phyloP scores from a whole-genome alignment of 1,284 basidiomycete genomes.

The Tylopilus sp. region DNA sequence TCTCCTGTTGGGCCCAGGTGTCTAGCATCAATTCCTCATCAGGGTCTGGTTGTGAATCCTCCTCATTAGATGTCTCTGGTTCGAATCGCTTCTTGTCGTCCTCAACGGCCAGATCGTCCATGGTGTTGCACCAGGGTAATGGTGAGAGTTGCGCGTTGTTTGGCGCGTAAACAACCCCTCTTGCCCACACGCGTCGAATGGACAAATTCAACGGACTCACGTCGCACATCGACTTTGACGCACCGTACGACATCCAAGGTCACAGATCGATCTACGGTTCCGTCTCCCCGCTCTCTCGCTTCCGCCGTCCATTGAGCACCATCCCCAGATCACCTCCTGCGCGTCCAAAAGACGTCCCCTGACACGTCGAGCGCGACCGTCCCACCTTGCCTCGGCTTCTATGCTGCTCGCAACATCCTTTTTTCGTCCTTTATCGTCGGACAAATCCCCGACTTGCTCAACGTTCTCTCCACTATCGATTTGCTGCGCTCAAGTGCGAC shows the following conservation, averaged over 20 bases:
- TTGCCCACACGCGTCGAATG: constrained; percentile 7
- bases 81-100: constrained; percentile 82
- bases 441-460: constrained; percentile 52
- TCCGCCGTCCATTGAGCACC: constrained; percentile 9
- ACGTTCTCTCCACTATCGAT: constrained; percentile 52
- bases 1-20: constrained; percentile 72
- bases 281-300: constrained; percentile 6
- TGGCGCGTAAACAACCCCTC: no score
- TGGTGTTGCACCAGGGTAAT: constrained; percentile 22
- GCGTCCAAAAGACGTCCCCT: background rate
- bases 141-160: no score
- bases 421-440: constrained; percentile 46
- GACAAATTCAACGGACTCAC: constrained; percentile 22
- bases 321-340: constrained; percentile 16
- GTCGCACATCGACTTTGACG: constrained; percentile 27
- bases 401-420: constrained; percentile 52
- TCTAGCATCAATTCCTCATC: constrained; percentile 81
- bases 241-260: constrained; percentile 18
- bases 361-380: background rate
- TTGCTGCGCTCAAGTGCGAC: constrained; percentile 40
- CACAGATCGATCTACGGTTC: constrained; percentile 35
- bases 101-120: constrained; percentile 59
- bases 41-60: constrained; percentile 77
- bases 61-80: constrained; percentile 57
- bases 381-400: constrained; percentile 47